A percentile compares a stretch with the other conserved stretches of the same genome.
phyloP scores from a whole-genome alignment of 2,329 filamentous ascomycete genomes.

The Drechslera avenae region DNA sequence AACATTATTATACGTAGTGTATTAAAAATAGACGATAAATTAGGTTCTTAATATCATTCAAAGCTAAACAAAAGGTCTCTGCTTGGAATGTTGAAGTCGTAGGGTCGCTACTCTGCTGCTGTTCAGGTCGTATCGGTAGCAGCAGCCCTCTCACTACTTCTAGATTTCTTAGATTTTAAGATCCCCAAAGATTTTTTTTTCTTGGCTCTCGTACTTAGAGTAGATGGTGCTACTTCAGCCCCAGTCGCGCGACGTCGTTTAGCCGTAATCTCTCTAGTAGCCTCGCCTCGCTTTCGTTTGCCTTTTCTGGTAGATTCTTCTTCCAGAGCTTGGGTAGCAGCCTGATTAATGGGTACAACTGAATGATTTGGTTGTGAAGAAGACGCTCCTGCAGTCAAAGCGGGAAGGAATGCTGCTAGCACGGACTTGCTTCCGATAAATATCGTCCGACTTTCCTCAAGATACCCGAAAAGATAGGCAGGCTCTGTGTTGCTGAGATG shows the following conservation, averaged over 20 bases:
- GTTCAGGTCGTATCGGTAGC: neutral
- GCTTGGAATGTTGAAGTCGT: neutral
- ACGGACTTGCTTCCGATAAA: constrained; percentile 8
- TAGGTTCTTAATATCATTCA: neutral
- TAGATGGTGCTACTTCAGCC: neutral
- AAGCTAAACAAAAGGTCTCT: neutral
- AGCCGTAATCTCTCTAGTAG: constrained; percentile 1
- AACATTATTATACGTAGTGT: neutral
- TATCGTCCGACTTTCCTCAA: constrained; percentile 8
- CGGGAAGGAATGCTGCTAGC: constrained; percentile 5
- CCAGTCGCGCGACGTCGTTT: constrained; percentile 5
- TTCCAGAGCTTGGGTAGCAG: constrained; percentile 2
- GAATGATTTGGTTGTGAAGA: constrained; percentile 7
- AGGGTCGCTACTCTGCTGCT: neutral
- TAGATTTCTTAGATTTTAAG: neutral
- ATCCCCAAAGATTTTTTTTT: neutral
- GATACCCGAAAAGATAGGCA: constrained; percentile 8
- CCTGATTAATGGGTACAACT: neutral
- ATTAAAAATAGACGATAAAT: neutral
- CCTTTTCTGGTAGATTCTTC: constrained; percentile 6
- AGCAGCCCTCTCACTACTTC: neutral
- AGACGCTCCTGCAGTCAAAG: constrained; percentile 5
- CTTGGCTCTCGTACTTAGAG: neutral
- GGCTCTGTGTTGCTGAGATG: constrained; percentile 10
- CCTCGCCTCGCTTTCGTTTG: constrained; percentile 6